These are phyloP conservation scores for Gigaspora rosea DNA, from an alignment of 192 early-diverging fungal species.

Conservation along the genomic window DNA sequence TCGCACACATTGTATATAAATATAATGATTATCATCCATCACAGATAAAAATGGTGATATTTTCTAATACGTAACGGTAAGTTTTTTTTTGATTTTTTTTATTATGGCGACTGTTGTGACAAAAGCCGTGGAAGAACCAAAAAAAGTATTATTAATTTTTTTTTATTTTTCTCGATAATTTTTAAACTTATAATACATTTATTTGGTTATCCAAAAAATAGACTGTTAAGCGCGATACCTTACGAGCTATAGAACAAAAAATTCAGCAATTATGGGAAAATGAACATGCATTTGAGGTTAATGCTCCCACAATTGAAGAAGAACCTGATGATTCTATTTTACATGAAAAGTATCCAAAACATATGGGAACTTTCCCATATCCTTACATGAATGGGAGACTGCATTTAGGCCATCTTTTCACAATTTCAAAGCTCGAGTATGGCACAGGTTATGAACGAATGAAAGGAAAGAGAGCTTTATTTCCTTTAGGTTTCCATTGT, in stretches of 20 bases:
- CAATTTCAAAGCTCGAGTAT: conserved; percentile 95
- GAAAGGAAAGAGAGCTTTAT: conserved; percentile 87
- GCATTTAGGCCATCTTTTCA: conserved; percentile 97
- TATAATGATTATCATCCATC: no score
- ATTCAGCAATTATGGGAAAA: conserved; percentile 82
- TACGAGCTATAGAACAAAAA: conserved; percentile 72
- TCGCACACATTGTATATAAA: no score
- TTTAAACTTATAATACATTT: no score
- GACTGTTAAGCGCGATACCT: conserved; percentile 79
- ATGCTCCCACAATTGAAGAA: conserved; percentile 77
- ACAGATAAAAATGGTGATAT: no score
- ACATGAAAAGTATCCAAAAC: conserved; percentile 80
- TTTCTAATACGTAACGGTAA: no score
- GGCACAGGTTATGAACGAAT: conserved; percentile 92
- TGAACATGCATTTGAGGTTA: conserved; percentile 75
- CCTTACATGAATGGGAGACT: conserved; percentile 96
- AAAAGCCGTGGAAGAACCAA: no score
- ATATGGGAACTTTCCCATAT: conserved; percentile 92
- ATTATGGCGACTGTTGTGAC: no score
- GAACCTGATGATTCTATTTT: conserved; percentile 44
- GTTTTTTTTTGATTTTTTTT: no score
- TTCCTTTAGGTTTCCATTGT: conserved; percentile 97
- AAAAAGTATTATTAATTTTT: no score
- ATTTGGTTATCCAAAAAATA: conserved; percentile 24
- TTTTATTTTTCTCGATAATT: no score